Conservation (phyloP, 192 early-diverging fungal genomes). For the Phycomyces blakesleeanus region DNA sequence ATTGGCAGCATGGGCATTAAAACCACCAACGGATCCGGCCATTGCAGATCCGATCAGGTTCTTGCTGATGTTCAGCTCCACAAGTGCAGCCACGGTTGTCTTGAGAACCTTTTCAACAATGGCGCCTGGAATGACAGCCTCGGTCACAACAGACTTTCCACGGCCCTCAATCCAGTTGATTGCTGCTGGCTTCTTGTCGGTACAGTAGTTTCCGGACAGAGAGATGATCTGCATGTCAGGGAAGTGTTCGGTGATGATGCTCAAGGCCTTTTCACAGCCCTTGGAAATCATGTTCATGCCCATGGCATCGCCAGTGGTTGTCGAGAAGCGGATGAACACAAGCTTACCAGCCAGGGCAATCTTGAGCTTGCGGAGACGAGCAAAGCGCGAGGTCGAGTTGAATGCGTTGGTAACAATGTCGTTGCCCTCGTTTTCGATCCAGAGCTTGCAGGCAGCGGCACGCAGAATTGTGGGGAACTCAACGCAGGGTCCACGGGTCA, state of each 20-base stretch:
- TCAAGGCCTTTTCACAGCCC: constrained; percentile 82
- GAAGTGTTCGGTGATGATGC: constrained; percentile 57
- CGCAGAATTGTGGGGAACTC: constrained; percentile 69
- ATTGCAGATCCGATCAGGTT: constrained; percentile 93
- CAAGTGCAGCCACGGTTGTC: constrained; percentile 75
- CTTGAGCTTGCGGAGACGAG: constrained; percentile 78
- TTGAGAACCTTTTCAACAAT: constrained; percentile 82
- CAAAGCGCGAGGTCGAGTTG: constrained; percentile 87
- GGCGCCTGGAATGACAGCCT: constrained; percentile 76
- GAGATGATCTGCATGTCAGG: constrained; percentile 75
- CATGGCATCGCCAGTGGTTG: constrained; percentile 94
- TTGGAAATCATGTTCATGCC: constrained; percentile 99
- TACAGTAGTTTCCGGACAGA: constrained; percentile 91
- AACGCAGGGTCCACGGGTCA: constrained; percentile 92
- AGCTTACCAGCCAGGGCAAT: constrained; percentile 77
- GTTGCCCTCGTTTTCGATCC: constrained; percentile 68
- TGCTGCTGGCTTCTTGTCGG: constrained; percentile 93
- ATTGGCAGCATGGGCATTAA: constrained; percentile 94
- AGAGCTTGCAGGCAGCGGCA: constrained; percentile 66
- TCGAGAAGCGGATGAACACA: constrained; percentile 84
- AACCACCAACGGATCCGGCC: constrained; percentile 88
- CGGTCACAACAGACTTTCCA: constrained; percentile 87
- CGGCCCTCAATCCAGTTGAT: constrained; percentile 98
- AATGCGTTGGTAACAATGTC: constrained; percentile 69
- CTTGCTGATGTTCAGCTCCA: constrained; percentile 80